phyloP scores from a whole-genome alignment of 108 stramenopile genomes.

The Parmales sp. region DNA sequence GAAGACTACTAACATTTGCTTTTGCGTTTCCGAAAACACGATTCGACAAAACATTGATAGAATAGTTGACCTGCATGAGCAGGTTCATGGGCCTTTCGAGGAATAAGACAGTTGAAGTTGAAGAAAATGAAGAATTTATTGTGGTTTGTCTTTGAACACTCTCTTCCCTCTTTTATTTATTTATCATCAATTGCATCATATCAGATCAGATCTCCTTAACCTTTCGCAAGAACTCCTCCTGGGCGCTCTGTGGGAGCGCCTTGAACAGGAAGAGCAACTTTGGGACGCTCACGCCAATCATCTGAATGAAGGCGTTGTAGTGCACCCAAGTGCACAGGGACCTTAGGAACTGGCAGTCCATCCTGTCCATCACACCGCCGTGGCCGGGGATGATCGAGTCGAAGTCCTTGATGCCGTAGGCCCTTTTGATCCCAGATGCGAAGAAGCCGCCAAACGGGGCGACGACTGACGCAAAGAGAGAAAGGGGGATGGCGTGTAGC shows the following conservation, averaged over 20 bases:
- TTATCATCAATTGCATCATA: no score
- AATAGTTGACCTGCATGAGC: no score
- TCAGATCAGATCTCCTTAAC: no score
- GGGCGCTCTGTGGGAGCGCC: constrained; percentile 36
- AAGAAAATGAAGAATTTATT: no score
- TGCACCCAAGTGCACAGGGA: constrained; percentile 90
- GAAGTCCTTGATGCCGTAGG: constrained; percentile 88
- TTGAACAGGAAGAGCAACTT: constrained; percentile 72
- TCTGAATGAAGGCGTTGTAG: constrained; percentile 84
- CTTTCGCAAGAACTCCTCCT: constrained; percentile 31
- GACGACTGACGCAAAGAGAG: constrained; percentile 66
- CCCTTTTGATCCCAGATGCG: constrained; percentile 83
- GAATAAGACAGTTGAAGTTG: no score
- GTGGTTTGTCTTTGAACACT: no score
- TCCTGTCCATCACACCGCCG: constrained; percentile 89
- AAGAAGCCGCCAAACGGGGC: constrained; percentile 93
- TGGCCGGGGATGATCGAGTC: constrained; percentile 81
- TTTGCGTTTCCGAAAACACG: no score
- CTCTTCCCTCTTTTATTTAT: no score
- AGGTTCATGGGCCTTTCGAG: no score
- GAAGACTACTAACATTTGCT: no score
- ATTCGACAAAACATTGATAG: no score
- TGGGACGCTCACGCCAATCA: constrained; percentile 56
- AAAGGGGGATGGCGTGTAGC: constrained; percentile 64
- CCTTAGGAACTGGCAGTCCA: constrained; percentile 97